Percentiles rank a stretch among this genome's conserved stretches.
Conservation (phyloP, 768 basidiomycete genomes). For the Coprinellus aureogranulatus region DNA sequence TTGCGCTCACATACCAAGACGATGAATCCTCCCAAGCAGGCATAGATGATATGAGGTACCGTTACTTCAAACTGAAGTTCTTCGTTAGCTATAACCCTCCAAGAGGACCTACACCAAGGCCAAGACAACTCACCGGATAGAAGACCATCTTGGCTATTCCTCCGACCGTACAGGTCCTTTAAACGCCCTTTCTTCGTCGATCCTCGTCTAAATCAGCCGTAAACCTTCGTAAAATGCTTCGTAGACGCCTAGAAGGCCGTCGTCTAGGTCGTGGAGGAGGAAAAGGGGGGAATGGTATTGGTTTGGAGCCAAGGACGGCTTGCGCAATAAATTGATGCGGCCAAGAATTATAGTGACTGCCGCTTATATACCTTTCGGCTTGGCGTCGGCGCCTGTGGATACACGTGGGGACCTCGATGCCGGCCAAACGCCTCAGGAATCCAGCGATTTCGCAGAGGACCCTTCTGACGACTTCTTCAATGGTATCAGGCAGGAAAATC, state of each 20-base stretch:
- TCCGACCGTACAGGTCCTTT: background rate
- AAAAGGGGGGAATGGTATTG: background rate
- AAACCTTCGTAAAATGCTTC: background rate
- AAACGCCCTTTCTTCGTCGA: too few species aligned
- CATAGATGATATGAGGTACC: slow-evolving; percentile 73
- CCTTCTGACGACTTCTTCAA: too few species aligned
- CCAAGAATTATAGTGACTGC: background rate
- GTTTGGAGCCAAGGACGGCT: slow-evolving; percentile 1
- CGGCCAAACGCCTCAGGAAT: too few species aligned
- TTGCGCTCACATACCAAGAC: slow-evolving; percentile 71
- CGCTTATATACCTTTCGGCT: background rate
- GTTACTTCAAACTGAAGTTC: slow-evolving; percentile 55
- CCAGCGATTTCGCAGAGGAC: too few species aligned
- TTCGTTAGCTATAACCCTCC: background rate
- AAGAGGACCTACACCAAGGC: background rate
- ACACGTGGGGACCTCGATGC: too few species aligned
- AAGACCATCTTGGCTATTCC: slow-evolving; percentile 1
- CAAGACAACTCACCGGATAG: slow-evolving; percentile 3
- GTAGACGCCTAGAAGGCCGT: background rate
- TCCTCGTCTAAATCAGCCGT: background rate
- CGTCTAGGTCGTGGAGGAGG: background rate
- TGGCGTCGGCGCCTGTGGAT: background rate
- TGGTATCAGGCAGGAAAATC: too few species aligned
- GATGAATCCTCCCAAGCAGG: slow-evolving; percentile 77
- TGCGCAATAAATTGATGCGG: background rate